Conservation (phyloP, 176 grass and related monocot genomes). For the Oryza australiensis region DNA sequence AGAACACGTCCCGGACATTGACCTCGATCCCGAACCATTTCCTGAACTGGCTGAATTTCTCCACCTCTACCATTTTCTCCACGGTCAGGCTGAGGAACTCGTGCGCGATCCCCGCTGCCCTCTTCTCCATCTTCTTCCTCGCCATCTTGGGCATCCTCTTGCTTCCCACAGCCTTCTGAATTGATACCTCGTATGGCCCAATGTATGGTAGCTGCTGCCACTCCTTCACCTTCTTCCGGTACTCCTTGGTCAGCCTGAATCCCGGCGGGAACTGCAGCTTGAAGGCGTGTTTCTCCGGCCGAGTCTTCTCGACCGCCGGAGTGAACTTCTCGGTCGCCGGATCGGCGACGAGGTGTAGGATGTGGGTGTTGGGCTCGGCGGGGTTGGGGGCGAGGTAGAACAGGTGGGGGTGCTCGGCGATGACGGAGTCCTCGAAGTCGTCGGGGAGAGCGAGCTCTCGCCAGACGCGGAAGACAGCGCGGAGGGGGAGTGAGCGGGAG, state of each 20-base stretch:
- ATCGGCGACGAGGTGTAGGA: constrained; percentile 53
- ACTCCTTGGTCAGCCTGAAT: constrained; percentile 64
- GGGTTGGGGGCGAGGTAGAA: constrained; percentile 58
- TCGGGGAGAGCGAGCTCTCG: constrained; percentile 80
- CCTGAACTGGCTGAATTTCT: constrained; percentile 88
- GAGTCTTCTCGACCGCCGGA: constrained; percentile 36
- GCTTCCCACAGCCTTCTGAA: not conserved
- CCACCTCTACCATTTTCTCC: constrained; percentile 95
- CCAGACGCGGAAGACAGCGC: constrained; percentile 77
- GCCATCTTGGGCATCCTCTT: constrained; percentile 44
- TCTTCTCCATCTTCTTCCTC: constrained; percentile 79
- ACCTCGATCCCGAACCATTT: constrained; percentile 86
- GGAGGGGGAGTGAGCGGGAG: constrained; percentile 59
- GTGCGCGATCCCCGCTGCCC: constrained; percentile 76
- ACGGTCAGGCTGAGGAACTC: constrained; percentile 86
- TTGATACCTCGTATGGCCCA: constrained; percentile 42
- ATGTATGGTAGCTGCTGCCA: constrained; percentile 65
- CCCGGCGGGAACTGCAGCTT: constrained; percentile 72
- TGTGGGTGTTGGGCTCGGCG: constrained; percentile 55
- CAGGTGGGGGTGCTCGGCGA: constrained; percentile 47
- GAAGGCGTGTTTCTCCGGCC: constrained; percentile 55
- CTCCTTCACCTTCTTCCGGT: constrained; percentile 55
- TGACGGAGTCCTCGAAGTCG: constrained; percentile 68
- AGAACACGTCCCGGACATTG: constrained; percentile 81
- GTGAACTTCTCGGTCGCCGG: constrained; percentile 22